Evolutionary conservation across 495 filamentous ascomycete species (phyloP).

Genomic region (Barbatosphaeria neglecta): DNA sequence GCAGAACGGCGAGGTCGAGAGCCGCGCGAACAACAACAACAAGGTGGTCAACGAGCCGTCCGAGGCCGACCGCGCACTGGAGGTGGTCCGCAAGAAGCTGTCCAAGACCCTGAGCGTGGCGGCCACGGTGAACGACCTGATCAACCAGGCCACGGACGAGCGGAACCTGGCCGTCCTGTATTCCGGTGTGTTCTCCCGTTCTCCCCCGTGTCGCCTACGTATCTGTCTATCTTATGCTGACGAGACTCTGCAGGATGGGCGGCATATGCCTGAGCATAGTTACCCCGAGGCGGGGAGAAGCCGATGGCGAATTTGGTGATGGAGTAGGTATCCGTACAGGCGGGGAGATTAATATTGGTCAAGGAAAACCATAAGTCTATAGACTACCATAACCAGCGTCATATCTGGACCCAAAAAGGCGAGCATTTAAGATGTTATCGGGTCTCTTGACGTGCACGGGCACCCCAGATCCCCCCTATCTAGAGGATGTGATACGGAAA

Average conservation of each 20-base stretch:
- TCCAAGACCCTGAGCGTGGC: conserved; percentile 84
- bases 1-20: conserved; percentile 9
- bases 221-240: conserved; percentile 6
- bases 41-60: conserved; percentile 61
- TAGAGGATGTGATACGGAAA: too few relatives aligned
- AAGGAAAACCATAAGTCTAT: too few relatives aligned
- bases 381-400: too few relatives aligned
- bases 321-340: too few relatives aligned
- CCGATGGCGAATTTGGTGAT: too few relatives aligned
- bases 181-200: conserved; percentile 49
- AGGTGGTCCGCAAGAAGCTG: conserved; percentile 89
- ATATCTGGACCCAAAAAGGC: too few relatives aligned
- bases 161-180: conserved; percentile 85
- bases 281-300: too few relatives aligned
- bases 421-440: too few relatives aligned
- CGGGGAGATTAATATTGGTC: too few relatives aligned
- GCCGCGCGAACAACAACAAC: too few relatives aligned
- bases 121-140: conserved; percentile 92
- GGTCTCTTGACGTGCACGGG: too few relatives aligned
- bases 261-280: conserved; percentile 47
- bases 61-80: conserved; percentile 84
- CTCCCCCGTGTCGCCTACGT: neutral
- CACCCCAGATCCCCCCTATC: too few relatives aligned
- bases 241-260: conserved; percentile 46
- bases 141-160: conserved; percentile 90